Base-by-base conservation (phyloP, 2,329 filamentous ascomycete species). In the Akanthomyces lecanii region DNA sequence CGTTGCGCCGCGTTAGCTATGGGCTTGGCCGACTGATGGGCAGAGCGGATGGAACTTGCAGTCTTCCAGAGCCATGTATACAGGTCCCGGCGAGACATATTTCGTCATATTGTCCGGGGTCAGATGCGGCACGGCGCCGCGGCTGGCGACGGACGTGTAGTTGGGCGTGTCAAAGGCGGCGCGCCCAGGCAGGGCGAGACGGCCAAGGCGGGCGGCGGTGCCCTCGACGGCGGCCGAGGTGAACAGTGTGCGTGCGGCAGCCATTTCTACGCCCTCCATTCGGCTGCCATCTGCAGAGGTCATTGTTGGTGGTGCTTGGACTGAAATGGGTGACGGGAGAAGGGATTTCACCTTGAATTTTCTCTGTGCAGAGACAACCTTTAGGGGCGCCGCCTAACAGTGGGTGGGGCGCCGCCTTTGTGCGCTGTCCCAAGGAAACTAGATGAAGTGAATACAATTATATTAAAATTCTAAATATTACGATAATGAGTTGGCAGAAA, bases 41-140 rank as follows among this genome's bases (percentile, higher is more conserved):
- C 25, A 30, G 14, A 18, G 21, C n/a, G 11, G 5, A n/a, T 4
- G 7, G 3, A 30, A 50, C 90, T 76, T 82, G 97, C 95, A 98
- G 75, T 99, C 95, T 80, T 99, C 95, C 33, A 98, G 78, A 0
- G 89, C 91, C 70, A 95, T 80, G 72, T 96, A 96, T 3, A 91
- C 81, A 30, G 89, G 90, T 33, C 80, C 79, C 64, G 96, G 80
- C 5, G 82, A 73, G 1, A 88, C 87, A 69, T 89, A 81, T 62
- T 85, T 87, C 47, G 77, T 74, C 67, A 95, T 80, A 65, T 89
- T 89, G 78, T 99, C 95, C 45, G 92, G 93, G 3, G 93, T 90
- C 67, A 99, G 77, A 77, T 99, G 95, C 58, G 95, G 92, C 42
- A 98, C 80, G 1, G 85, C 85, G 25, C 95, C 95, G 70, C 95